phyloP scores from a whole-genome alignment of 306 rosid species.

The Glycine tomentella region DNA sequence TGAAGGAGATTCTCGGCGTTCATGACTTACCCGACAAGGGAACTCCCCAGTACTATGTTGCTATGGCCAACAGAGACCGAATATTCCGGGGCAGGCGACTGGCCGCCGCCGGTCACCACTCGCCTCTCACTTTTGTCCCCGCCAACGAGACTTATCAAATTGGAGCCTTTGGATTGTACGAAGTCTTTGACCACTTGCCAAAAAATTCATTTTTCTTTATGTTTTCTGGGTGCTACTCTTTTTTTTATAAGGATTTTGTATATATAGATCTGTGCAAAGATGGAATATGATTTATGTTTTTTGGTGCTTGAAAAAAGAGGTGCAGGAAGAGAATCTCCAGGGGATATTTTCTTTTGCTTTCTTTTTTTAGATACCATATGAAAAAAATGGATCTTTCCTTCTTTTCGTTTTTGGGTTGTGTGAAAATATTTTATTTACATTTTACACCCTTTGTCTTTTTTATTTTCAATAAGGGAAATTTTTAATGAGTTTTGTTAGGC shows the following conservation, averaged over 20 bases:
- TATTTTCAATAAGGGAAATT: no score
- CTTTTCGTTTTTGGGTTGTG: no score
- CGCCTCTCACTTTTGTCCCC: slow-evolving; percentile 58
- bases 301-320: neutral
- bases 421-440: no score
- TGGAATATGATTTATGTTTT: neutral
- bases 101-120: slow-evolving; percentile 42
- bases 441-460: no score
- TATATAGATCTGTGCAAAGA: neutral
- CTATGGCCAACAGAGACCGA: slow-evolving; percentile 73
- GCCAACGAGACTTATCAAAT: slow-evolving; percentile 63
- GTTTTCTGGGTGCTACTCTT: neutral
- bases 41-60: slow-evolving; percentile 64
- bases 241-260: neutral
- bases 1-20: slow-evolving; percentile 62
- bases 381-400: neutral
- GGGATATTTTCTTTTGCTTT: neutral
- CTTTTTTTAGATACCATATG: neutral
- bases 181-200: neutral
- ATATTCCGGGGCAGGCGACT: slow-evolving; percentile 71
- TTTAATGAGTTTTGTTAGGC: no score
- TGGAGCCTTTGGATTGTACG: slow-evolving; percentile 69
- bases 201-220: neutral
- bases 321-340: slow-evolving; percentile 10
- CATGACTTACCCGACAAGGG: slow-evolving; percentile 67